Percentiles rank a stretch among this genome's conserved stretches.
Evolutionary conservation across 1,284 basidiomycete species (phyloP).

Genomic region (Grifola frondosa): DNA sequence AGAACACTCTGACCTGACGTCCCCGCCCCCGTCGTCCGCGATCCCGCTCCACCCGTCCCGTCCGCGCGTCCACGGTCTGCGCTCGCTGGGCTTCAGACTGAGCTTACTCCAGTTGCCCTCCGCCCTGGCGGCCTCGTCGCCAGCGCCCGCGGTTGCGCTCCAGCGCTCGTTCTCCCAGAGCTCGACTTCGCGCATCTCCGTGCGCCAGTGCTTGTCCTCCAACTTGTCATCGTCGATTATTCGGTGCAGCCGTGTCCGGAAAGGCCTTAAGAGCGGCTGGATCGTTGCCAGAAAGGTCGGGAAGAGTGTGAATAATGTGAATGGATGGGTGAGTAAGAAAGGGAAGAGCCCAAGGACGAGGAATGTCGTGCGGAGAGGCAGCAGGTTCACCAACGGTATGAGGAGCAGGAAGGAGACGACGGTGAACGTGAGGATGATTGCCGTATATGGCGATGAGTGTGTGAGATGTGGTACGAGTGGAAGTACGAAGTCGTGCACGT

Average conservation of each 20-base stretch:
- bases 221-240: conserved; percentile 64
- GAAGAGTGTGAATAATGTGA: conserved; percentile 33
- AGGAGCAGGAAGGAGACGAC: conserved; percentile 47
- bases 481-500: conserved; percentile 36
- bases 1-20: conserved; percentile 59
- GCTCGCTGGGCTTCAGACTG: conserved; percentile 53
- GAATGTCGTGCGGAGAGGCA: conserved; percentile 61
- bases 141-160: conserved; percentile 20
- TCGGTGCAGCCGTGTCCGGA: conserved; percentile 36
- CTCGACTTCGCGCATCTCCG: conserved; percentile 65
- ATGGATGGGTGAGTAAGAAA: conserved; percentile 55
- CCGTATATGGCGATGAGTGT: conserved; percentile 54
- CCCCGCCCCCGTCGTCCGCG: conserved; percentile 39
- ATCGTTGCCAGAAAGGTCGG: conserved; percentile 26
- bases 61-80: conserved; percentile 67
- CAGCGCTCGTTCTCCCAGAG: conserved; percentile 78
- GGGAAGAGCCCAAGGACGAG: conserved; percentile 56
- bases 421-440: conserved; percentile 48
- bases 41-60: conserved; percentile 72
- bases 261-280: conserved; percentile 17
- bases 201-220: conserved; percentile 59
- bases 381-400: conserved; percentile 42
- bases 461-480: conserved; percentile 41
- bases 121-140: conserved; percentile 23
- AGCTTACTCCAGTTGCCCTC: conserved; percentile 55